These are phyloP conservation scores for Ustilago hordei DNA, from an alignment of 1,284 basidiomycete species.

Conservation along the genomic window DNA sequence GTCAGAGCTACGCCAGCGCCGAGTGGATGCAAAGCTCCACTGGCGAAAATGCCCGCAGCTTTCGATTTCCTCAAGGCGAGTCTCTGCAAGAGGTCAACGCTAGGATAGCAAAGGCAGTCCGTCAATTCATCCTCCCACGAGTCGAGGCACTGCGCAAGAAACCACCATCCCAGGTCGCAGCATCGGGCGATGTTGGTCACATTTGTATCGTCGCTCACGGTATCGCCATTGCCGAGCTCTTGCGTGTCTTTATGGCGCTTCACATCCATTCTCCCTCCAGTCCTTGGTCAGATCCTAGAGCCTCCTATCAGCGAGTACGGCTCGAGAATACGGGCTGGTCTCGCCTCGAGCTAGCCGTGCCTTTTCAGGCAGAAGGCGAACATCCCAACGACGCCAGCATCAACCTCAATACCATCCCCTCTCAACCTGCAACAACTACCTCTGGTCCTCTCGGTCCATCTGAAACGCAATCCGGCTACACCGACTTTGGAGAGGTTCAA, in stretches of 20 bases:
- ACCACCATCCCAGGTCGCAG: conserved; percentile 20
- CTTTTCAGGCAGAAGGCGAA: conserved; percentile 17
- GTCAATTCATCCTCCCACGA: conserved; percentile 76
- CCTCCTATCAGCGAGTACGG: conserved; percentile 70
- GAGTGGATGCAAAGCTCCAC: conserved; percentile 45
- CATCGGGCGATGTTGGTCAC: conserved; percentile 70
- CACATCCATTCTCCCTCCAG: conserved; percentile 45
- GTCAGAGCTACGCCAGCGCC: conserved; percentile 72
- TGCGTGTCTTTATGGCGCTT: conserved; percentile 58
- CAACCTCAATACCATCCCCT: background rate
- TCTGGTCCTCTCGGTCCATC: background rate
- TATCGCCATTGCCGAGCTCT: conserved; percentile 77
- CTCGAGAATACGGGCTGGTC: conserved; percentile 73
- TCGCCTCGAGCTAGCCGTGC: conserved; percentile 70
- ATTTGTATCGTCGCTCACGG: conserved; percentile 85
- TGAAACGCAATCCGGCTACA: conserved; percentile 13
- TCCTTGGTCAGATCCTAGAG: conserved; percentile 65
- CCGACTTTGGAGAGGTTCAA: conserved; percentile 41
- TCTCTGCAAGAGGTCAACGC: conserved; percentile 77
- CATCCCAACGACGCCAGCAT: background rate
- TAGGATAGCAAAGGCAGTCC: conserved; percentile 76
- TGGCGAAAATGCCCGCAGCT: conserved; percentile 71
- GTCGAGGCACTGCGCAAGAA: conserved; percentile 68
- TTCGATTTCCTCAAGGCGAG: conserved; percentile 80
- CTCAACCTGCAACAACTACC: background rate